These are phyloP conservation scores for Suhomyces vadensis DNA, from an alignment of 805 yeast species.

Conservation along the genomic window DNA sequence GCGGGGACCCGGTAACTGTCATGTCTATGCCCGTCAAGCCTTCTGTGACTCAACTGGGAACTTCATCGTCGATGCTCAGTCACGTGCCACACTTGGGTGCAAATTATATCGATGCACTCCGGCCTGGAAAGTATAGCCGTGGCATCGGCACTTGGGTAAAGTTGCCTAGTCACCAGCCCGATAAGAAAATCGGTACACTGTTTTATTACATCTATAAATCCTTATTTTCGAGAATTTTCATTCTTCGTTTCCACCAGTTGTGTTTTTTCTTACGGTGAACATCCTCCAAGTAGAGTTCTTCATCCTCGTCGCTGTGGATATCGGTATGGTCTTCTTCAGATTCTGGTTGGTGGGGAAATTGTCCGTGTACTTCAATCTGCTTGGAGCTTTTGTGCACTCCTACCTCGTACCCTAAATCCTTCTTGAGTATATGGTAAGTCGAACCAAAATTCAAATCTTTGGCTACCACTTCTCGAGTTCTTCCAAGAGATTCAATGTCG, in stretches of 20 bases:
- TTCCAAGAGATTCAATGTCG: conserved; percentile 73
- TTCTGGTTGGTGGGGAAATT: conserved; percentile 5
- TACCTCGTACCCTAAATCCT: conserved; percentile 16
- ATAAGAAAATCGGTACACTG: too few relatives aligned
- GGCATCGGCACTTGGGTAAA: too few relatives aligned
- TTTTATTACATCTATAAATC: too few relatives aligned
- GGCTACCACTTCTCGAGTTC: conserved; percentile 73
- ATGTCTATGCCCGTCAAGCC: background rate
- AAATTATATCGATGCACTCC: too few relatives aligned
- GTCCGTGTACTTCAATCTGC: conserved; percentile 24
- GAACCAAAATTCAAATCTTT: conserved; percentile 66
- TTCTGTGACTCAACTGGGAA: background rate
- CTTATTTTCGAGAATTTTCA: too few relatives aligned
- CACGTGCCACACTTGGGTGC: too few relatives aligned
- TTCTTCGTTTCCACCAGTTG: conserved; percentile 51
- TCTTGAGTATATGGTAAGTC: conserved; percentile 32
- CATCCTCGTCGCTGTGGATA: conserved; percentile 25
- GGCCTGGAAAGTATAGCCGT: too few relatives aligned
- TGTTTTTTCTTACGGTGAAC: conserved; percentile 14
- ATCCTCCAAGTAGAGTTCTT: conserved; percentile 21
- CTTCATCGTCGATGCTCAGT: too few relatives aligned
- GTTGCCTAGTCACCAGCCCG: too few relatives aligned
- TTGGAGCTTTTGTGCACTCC: conserved; percentile 18
- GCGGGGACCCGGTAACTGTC: conserved; percentile 6
- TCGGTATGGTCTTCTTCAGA: conserved; percentile 12